A percentile compares a stretch with the other conserved stretches of the same genome.
Conservation (phyloP, 306 rosid genomes). For the Dryas drummondii region DNA sequence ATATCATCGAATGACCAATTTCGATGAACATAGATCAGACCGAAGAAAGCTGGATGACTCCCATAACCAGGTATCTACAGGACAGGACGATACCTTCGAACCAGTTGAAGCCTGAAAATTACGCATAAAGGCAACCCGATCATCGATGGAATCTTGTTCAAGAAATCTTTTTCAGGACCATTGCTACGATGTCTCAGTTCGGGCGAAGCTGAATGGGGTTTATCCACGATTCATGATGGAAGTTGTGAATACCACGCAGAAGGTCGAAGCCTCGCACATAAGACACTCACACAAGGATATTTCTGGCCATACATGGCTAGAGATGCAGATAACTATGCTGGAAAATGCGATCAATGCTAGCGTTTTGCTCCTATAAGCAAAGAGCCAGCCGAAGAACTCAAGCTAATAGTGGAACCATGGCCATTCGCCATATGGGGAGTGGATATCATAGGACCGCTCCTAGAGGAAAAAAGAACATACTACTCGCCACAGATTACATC, state of each 20-base stretch:
- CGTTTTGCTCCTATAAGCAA: fast-evolving
- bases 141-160: neutral
- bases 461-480: fast-evolving
- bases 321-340: neutral
- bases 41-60: neutral
- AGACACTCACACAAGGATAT: neutral
- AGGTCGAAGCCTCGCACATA: neutral
- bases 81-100: fast-evolving
- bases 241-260: neutral
- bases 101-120: neutral
- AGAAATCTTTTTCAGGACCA: neutral
- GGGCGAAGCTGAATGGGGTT: neutral
- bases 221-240: neutral
- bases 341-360: neutral
- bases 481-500: neutral
- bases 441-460: neutral
- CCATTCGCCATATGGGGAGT: neutral
- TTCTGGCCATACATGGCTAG: neutral
- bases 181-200: neutral
- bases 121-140: neutral
- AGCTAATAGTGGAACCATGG: fast-evolving
- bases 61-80: neutral
- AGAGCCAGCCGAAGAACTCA: neutral
- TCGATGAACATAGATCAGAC: neutral
- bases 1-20: too few species aligned